A percentile compares a stretch with the other conserved stretches of the same genome.
These are phyloP conservation scores for Kodamaea sagamina DNA, from an alignment of 805 yeast species.

Conservation along the genomic window DNA sequence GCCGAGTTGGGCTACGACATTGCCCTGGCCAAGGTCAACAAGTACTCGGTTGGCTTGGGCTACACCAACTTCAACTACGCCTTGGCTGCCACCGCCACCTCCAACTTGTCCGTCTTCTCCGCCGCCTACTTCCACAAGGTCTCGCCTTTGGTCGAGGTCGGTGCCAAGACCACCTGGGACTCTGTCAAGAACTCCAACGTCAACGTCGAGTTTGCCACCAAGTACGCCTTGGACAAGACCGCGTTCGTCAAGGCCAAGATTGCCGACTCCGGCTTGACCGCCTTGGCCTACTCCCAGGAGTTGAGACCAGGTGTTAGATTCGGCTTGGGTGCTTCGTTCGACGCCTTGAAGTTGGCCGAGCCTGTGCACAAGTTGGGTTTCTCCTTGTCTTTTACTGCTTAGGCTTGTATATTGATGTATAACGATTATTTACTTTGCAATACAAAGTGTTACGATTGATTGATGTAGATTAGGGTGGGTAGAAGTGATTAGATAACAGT, in stretches of 20 bases:
- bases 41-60: constrained; percentile 91
- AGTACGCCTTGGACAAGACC: constrained; percentile 83
- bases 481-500: too few species aligned
- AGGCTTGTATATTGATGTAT: constrained; percentile 24
- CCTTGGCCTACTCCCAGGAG: constrained; percentile 90
- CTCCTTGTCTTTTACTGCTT: constrained; percentile 91
- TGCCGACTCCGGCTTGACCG: constrained; percentile 93
- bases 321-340: constrained; percentile 96
- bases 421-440: background rate
- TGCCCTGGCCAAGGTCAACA: constrained; percentile 86
- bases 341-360: constrained; percentile 92
- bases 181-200: constrained; percentile 79
- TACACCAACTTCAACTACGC: constrained; percentile 88
- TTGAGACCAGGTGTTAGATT: constrained; percentile 95
- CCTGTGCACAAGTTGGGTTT: constrained; percentile 98
- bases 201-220: constrained; percentile 93
- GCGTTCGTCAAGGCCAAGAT: constrained; percentile 96
- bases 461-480: too few species aligned
- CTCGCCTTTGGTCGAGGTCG: constrained; percentile 88
- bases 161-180: constrained; percentile 97
- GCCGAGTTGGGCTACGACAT: constrained; percentile 97
- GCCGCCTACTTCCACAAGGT: constrained; percentile 98
- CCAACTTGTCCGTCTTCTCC: constrained; percentile 84
- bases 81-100: constrained; percentile 78
- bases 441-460: background rate